phyloP scores from a whole-genome alignment of 495 filamentous ascomycete species.

The Penicillium antarcticum region DNA sequence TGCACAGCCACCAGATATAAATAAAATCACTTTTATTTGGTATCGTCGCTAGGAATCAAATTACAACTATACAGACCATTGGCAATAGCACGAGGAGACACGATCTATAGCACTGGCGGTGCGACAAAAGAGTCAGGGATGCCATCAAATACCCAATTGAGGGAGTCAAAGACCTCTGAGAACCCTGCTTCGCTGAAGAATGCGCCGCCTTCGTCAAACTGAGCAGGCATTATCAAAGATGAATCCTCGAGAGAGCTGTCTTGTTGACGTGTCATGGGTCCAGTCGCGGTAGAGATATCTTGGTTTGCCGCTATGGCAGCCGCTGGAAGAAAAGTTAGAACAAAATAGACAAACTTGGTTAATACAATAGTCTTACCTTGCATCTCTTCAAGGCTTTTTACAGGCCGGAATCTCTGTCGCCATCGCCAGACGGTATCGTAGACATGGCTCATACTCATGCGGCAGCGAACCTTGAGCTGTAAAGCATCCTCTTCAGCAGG shows the following conservation, averaged over 20 bases:
- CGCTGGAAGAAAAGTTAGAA: constrained; percentile 8
- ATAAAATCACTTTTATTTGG: constrained; percentile 20
- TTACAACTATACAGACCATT: constrained; percentile 5
- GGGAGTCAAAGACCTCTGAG: constrained; percentile 46
- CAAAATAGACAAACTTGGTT: neutral
- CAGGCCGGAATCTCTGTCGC: constrained; percentile 44
- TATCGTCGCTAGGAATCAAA: constrained; percentile 18
- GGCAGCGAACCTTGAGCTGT: constrained; percentile 44
- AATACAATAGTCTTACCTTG: constrained; percentile 29
- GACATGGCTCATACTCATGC: constrained; percentile 52
- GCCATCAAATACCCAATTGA: constrained; percentile 50
- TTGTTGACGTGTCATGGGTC: constrained; percentile 26
- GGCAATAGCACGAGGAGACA: neutral
- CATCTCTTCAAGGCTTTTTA: constrained; percentile 39
- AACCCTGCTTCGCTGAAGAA: constrained; percentile 46
- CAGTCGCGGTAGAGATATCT: constrained; percentile 24
- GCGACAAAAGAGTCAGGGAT: constrained; percentile 43
- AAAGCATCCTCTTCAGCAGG: constrained; percentile 35
- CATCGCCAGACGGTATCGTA: constrained; percentile 51
- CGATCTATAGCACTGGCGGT: constrained; percentile 34
- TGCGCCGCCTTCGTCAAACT: constrained; percentile 40
- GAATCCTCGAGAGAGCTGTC: constrained; percentile 33
- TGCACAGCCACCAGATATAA: too few relatives aligned
- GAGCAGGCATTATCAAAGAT: constrained; percentile 34
- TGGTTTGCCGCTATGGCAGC: constrained; percentile 28